These are phyloP conservation scores for Lentinula edodes DNA, from an alignment of 768 basidiomycete genomes.

Conservation along the genomic window DNA sequence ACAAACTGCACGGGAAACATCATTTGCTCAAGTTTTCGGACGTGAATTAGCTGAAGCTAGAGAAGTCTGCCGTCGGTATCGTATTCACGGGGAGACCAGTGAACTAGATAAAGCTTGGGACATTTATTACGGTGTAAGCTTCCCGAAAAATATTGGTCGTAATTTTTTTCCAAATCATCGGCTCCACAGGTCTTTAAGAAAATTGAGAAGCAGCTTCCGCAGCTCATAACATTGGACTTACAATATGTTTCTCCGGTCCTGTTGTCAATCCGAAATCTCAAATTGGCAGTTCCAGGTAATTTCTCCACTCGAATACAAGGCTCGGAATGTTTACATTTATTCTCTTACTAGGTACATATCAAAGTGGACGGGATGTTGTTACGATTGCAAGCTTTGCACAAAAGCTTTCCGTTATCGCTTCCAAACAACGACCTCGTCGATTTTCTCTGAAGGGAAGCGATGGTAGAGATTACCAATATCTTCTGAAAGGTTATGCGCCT, in stretches of 20 bases:
- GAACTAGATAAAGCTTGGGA: constrained; percentile 99
- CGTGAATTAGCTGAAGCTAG: constrained; percentile 89
- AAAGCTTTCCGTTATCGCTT: constrained; percentile 89
- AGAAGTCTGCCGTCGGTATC: constrained; percentile 84
- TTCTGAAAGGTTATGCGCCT: constrained; percentile 67
- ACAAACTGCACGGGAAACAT: constrained; percentile 89
- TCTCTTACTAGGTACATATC: constrained; percentile 70
- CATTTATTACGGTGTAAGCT: constrained; percentile 88
- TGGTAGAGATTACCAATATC: constrained; percentile 88
- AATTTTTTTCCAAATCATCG: not conserved
- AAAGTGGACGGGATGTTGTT: constrained; percentile 79
- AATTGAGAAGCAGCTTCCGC: constrained; percentile 89
- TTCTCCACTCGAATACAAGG: not conserved
- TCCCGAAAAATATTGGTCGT: not conserved
- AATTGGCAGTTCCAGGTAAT: constrained; percentile 92
- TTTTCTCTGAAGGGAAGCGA: constrained; percentile 85
- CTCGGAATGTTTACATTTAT: not conserved
- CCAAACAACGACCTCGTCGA: constrained; percentile 93
- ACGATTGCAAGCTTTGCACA: constrained; percentile 81
- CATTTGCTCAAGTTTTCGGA: constrained; percentile 91
- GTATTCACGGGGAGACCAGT: constrained; percentile 76
- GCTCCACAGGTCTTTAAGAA: constrained; percentile 81
- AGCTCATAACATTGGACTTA: constrained; percentile 84
- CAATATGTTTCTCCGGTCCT: constrained; percentile 96
- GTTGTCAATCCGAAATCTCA: constrained; percentile 82